Evolutionary conservation across 163 green algal genomes (phyloP).

Genomic region (Chlamydomonas reinhardtii): DNA sequence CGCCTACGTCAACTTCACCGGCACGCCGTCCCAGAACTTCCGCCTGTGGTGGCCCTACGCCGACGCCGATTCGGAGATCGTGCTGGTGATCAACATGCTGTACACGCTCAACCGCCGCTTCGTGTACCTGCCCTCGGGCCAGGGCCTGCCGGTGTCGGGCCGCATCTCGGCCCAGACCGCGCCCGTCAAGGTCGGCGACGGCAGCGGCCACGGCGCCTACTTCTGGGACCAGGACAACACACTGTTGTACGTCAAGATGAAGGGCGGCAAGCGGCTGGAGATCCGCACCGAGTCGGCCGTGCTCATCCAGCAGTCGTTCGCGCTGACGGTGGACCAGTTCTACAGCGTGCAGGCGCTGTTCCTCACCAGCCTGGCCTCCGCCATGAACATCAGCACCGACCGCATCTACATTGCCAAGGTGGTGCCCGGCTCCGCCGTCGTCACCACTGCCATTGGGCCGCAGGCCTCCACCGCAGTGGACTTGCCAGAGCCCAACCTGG

Average conservation of each 20-base stretch:
- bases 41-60: slow-evolving; percentile 64
- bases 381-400: slow-evolving; percentile 55
- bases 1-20: slow-evolving; percentile 64
- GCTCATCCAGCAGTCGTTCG: slow-evolving; percentile 53
- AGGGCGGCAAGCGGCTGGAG: slow-evolving; percentile 48
- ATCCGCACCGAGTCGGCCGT: slow-evolving; percentile 63
- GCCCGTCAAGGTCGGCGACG: slow-evolving; percentile 57
- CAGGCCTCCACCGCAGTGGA: not conserved
- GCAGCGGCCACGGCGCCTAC: slow-evolving; percentile 58
- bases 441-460: slow-evolving; percentile 3
- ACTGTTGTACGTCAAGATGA: slow-evolving; percentile 62
- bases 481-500: not conserved
- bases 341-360: slow-evolving; percentile 52
- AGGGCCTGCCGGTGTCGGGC: not conserved
- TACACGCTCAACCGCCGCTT: slow-evolving; percentile 55
- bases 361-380: slow-evolving; percentile 55
- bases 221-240: slow-evolving; percentile 67
- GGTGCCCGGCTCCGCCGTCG: slow-evolving; percentile 5
- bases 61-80: slow-evolving; percentile 35
- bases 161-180: slow-evolving; percentile 17
- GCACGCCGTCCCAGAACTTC: slow-evolving; percentile 60
- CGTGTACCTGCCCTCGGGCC: slow-evolving; percentile 36
- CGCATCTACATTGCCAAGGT: slow-evolving; percentile 50
- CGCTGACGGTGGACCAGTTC: slow-evolving; percentile 62
- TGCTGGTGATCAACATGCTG: slow-evolving; percentile 61